Base-by-base conservation (phyloP, 2,329 filamentous ascomycete genomes). In the Aspergillus ochraceus region DNA sequence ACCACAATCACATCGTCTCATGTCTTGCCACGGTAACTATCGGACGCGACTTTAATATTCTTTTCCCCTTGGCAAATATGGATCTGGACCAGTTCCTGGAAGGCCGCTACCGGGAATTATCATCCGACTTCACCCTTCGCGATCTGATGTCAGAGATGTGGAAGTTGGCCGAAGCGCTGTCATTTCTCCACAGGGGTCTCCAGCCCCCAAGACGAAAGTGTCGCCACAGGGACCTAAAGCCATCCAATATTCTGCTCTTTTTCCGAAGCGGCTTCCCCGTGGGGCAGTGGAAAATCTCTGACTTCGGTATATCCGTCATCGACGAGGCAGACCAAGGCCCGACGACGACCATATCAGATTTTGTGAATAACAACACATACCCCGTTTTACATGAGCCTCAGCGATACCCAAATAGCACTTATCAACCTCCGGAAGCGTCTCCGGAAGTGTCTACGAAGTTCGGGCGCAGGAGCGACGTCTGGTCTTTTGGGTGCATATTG, bases 231-330 rank as follows among this genome's bases (percentile, higher is more conserved):
- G 64, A 70, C 49, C 59, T 70, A 5, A 70, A 68, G 39, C 66
- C 67, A 1, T 58, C 60, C 9, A 70, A 70, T 32, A 66, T 71
- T 22, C 57, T 71, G 1, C 56, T 70, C 2, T 68, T 63, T 49
- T 29, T 12, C 10, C 20, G 53, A 19, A 32, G 36, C 11, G n/a
- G 42, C 2, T 6, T n/a, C 32, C 12, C 5, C 6, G 66, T 67
- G 1, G 67, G 69, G 11, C 59, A 58, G 20, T 70, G 69, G 69
- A 67, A 59, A 55, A 69, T 71, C 14, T 50, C 61, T 1, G 68
- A 71, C 52, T 71, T 71, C 42, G 67, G 68, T 4, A 60, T 67
- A 8, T 69, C 68, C 6, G 56, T 60, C 6, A 54, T 65, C 20
- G 46, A 32, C 2, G 8, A 39, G 14, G 17, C 55, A 2, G 56